Conservation (phyloP, 768 basidiomycete genomes). For the Lactarius sanguifluus region DNA sequence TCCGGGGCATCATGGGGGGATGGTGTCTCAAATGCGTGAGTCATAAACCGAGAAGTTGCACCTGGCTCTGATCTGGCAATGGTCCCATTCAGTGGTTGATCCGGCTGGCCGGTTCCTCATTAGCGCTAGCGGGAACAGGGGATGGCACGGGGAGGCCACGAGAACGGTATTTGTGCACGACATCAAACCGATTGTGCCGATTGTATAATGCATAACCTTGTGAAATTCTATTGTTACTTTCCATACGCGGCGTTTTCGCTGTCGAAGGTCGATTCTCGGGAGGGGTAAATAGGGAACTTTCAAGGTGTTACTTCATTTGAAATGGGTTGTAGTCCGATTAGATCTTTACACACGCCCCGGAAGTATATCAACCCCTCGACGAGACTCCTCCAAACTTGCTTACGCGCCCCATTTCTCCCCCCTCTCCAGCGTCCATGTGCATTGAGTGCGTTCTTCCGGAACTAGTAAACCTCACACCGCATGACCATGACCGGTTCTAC, state of each 20-base stretch:
- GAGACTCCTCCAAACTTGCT: conserved; percentile 3
- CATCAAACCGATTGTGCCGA: conserved; percentile 47
- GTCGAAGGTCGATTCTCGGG: conserved; percentile 24
- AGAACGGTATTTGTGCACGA: conserved; percentile 90
- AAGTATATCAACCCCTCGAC: conserved; percentile 27
- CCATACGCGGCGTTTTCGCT: conserved; percentile 24
- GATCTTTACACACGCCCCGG: conserved; percentile 25
- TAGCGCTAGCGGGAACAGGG: conserved; percentile 90
- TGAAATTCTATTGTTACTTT: conserved; percentile 19
- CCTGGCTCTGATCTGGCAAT: conserved; percentile 23
- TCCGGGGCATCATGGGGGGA: conserved; percentile 93
- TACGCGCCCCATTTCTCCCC: conserved; percentile 13
- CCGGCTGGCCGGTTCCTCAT: conserved; percentile 80
- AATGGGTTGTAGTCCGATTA: conserved; percentile 21
- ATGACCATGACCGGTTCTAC: conserved; percentile 55
- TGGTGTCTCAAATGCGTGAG: conserved; percentile 90
- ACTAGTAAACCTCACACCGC: conserved; percentile 36
- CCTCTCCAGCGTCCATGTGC: conserved; percentile 33
- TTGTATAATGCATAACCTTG: conserved; percentile 14
- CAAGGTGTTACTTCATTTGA: conserved; percentile 28
- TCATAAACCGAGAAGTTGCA: conserved; percentile 32
- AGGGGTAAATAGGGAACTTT: not conserved
- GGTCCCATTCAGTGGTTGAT: conserved; percentile 67
- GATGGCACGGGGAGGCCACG: conserved; percentile 91
- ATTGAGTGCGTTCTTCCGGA: conserved; percentile 41